phyloP scores from a whole-genome alignment of 2,329 filamentous ascomycete genomes.

The Monosporascus sp. region DNA sequence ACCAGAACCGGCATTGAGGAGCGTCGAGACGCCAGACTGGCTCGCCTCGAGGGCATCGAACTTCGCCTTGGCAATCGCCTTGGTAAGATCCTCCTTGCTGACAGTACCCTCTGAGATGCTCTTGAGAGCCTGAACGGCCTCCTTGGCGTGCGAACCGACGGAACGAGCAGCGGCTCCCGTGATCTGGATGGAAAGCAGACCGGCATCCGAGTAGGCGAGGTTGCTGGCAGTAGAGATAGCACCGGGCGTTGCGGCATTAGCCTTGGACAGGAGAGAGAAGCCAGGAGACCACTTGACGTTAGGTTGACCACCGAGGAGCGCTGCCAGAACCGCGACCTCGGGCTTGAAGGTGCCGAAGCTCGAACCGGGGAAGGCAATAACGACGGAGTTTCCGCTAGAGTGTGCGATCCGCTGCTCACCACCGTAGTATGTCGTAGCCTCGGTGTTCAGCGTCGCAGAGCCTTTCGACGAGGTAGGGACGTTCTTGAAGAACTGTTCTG shows the following conservation, averaged over 20 bases:
- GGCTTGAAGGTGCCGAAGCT: conserved; percentile 80
- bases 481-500: conserved; percentile 82
- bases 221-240: conserved; percentile 70
- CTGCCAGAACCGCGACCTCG: conserved; percentile 78
- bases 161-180: conserved; percentile 62
- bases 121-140: conserved; percentile 77
- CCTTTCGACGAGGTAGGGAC: conserved; percentile 50
- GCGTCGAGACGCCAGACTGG: conserved; percentile 69
- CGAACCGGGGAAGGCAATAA: conserved; percentile 89
- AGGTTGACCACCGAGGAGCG: conserved; percentile 84
- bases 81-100: conserved; percentile 79
- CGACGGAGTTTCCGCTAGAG: conserved; percentile 70
- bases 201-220: conserved; percentile 85
- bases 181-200: conserved; percentile 79
- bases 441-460: conserved; percentile 49
- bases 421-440: conserved; percentile 81
- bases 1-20: conserved; percentile 79
- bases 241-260: conserved; percentile 58
- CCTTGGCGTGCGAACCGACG: conserved; percentile 68
- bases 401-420: conserved; percentile 88
- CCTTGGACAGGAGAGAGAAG: conserved; percentile 85
- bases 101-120: conserved; percentile 70
- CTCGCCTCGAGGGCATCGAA: conserved; percentile 82
- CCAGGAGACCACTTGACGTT: conserved; percentile 94
- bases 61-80: conserved; percentile 89